Percentiles rank a stretch among this genome's conserved stretches.
Evolutionary conservation across 805 yeast genomes (phyloP).

Genomic region (Aciculoconidium aculeatum): DNA sequence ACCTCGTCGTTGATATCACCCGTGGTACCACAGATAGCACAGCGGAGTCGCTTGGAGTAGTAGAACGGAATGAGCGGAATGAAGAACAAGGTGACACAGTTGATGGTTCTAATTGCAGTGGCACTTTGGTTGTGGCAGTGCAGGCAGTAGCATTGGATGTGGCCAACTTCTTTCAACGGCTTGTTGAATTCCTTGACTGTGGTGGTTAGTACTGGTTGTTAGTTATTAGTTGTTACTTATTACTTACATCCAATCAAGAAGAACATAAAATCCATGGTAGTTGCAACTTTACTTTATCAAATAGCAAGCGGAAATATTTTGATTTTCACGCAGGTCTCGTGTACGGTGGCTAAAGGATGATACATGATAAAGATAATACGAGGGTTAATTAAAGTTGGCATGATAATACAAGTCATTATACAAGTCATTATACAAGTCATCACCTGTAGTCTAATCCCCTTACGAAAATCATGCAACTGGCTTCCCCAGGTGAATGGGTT

Average conservation of each 20-base stretch:
- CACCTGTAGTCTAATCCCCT: too few relatives aligned
- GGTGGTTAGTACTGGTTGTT: constrained; percentile 7
- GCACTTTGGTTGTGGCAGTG: constrained; percentile 56
- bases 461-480: constrained; percentile 2
- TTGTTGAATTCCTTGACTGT: constrained; percentile 31
- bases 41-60: constrained; percentile 46
- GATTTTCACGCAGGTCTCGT: too few relatives aligned
- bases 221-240: not conserved
- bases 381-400: too few relatives aligned
- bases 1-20: constrained; percentile 22
- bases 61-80: constrained; percentile 50
- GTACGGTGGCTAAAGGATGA: too few relatives aligned
- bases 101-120: constrained; percentile 45
- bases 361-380: too few relatives aligned
- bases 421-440: too few relatives aligned
- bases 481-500: too few relatives aligned
- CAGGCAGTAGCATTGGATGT: constrained; percentile 43
- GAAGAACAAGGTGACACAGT: constrained; percentile 49
- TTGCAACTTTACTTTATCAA: too few relatives aligned
- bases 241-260: constrained; percentile 31
- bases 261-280: constrained; percentile 25
- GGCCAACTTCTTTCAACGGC: constrained; percentile 25
- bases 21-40: constrained; percentile 45
- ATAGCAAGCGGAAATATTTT: too few relatives aligned
- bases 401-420: too few relatives aligned